Percentiles rank a stretch among this genome's conserved stretches.
Conservation (phyloP, 495 filamentous ascomycete genomes). For the Trichoderma reesei region DNA sequence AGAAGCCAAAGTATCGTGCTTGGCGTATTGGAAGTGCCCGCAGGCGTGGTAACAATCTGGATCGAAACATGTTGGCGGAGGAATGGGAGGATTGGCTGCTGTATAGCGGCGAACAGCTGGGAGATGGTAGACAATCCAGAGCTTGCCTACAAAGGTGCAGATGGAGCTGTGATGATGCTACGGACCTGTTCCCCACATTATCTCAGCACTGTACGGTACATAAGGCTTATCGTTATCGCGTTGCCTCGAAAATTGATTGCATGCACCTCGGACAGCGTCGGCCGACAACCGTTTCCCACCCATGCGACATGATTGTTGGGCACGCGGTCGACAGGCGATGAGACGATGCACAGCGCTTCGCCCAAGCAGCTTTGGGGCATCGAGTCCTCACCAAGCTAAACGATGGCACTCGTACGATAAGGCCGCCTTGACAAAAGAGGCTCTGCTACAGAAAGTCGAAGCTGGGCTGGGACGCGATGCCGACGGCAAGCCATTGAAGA, state of each 20-base stretch:
- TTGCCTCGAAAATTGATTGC: conserved; percentile 2
- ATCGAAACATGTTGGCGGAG: not conserved
- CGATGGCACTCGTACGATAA: conserved; percentile 10
- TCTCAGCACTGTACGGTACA: not conserved
- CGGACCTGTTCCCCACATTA: not conserved
- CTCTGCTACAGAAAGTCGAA: conserved; percentile 1
- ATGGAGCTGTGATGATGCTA: not conserved
- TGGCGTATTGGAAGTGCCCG: not conserved
- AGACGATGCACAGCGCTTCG: conserved; percentile 8
- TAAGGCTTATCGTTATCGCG: conserved; percentile 4
- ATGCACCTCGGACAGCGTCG: not conserved
- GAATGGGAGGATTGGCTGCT: not conserved
- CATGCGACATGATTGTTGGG: not conserved
- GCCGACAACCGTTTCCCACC: not conserved
- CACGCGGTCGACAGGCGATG: conserved; percentile 1
- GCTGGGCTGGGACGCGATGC: not conserved
- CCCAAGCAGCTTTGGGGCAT: not conserved
- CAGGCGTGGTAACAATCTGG: not conserved
- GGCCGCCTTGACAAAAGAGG: not conserved
- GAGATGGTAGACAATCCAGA: not conserved
- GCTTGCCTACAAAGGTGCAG: not conserved
- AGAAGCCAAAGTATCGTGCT: conserved; percentile 1
- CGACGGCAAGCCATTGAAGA: conserved; percentile 11
- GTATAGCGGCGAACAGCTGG: not conserved
- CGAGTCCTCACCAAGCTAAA: not conserved